phyloP scores from a whole-genome alignment of 192 early-diverging fungal genomes.

The Glomus cerebriforme region DNA sequence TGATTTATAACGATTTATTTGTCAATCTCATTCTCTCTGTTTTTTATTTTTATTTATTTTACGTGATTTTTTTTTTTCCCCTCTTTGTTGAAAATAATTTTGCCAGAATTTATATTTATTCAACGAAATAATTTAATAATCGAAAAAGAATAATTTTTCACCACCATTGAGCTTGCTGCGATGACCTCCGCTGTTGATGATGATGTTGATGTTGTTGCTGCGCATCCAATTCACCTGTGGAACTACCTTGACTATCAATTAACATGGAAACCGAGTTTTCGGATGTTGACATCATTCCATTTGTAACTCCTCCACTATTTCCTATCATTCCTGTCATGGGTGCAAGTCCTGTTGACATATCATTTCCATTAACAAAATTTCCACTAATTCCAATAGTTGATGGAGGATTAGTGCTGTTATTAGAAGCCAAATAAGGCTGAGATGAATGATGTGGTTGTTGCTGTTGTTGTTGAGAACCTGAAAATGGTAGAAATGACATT shows the following conservation, averaged over 20 bases:
- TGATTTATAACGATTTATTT: background rate
- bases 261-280: background rate
- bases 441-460: conserved; percentile 6
- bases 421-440: conserved; percentile 4
- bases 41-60: background rate
- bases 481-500: background rate
- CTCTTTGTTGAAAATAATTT: background rate
- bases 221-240: background rate
- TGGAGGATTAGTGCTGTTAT: background rate
- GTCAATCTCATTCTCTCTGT: too few species aligned
- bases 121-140: background rate
- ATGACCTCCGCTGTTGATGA: background rate
- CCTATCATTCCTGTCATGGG: background rate
- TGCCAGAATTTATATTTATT: background rate
- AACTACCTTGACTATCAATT: background rate
- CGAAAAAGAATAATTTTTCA: background rate
- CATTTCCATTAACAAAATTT: background rate
- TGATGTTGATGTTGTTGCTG: background rate
- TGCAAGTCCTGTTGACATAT: conserved; percentile 2
- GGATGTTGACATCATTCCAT: background rate
- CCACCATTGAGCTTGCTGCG: too few species aligned
- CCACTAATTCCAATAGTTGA: background rate
- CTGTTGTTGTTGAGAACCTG: conserved; percentile 9
- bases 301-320: background rate
- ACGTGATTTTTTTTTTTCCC: background rate